These are phyloP conservation scores for Aureobasidium sp. DNA, from an alignment of 2,329 filamentous ascomycete species.

Conservation along the genomic window DNA sequence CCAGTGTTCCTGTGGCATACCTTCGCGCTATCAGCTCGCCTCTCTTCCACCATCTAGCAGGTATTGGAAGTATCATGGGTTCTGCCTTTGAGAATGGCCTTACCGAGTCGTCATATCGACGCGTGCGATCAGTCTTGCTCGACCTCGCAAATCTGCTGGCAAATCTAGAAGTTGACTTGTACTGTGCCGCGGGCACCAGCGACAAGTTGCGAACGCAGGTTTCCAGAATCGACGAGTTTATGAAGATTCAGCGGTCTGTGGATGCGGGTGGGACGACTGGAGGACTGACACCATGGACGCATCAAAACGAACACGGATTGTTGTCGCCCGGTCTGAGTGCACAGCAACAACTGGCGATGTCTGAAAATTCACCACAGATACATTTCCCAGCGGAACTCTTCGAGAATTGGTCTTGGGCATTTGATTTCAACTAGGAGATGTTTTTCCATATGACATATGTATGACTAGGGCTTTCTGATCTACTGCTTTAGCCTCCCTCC, in stretches of 20 bases:
- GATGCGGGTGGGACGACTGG: neutral
- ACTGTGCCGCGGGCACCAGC: slow-evolving; percentile 35
- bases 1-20: slow-evolving; percentile 39
- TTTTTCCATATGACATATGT: neutral
- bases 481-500: neutral
- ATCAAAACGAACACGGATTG: neutral
- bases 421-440: slow-evolving; percentile 17
- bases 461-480: neutral
- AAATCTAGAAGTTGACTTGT: slow-evolving; percentile 37
- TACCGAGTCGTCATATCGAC: slow-evolving; percentile 37
- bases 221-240: slow-evolving; percentile 40
- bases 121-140: slow-evolving; percentile 37
- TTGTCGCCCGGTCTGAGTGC: neutral
- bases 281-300: neutral
- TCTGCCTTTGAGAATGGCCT: slow-evolving; percentile 40
- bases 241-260: slow-evolving; percentile 22
- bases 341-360: neutral
- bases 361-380: slow-evolving; percentile 26
- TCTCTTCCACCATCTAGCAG: slow-evolving; percentile 43
- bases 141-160: slow-evolving; percentile 41
- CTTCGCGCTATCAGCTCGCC: slow-evolving; percentile 44
- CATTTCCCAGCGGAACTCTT: slow-evolving; percentile 37
- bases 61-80: slow-evolving; percentile 45
- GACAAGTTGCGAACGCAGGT: slow-evolving; percentile 37
- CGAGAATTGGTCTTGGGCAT: slow-evolving; percentile 37